phyloP scores from a whole-genome alignment of 208 protist genomes.

The Leishmania tarentolae region DNA sequence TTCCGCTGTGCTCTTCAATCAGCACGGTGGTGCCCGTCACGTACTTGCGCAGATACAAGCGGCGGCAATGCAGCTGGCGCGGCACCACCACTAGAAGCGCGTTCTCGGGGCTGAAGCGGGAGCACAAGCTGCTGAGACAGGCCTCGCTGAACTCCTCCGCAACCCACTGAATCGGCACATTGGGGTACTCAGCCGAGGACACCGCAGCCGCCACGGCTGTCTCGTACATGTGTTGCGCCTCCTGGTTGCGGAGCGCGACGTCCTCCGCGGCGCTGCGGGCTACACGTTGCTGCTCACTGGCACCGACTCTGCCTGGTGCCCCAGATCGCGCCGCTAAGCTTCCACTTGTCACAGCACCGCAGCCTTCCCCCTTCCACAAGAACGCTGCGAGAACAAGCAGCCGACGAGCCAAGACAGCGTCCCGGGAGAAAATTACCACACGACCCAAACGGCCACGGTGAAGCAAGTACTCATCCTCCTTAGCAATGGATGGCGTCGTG shows the following conservation, averaged over 20 bases:
- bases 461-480: constrained; percentile 33
- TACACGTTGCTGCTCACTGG: background rate
- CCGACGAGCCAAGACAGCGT: constrained; percentile 45
- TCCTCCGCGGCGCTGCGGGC: background rate
- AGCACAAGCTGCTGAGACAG: constrained; percentile 26
- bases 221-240: constrained; percentile 38
- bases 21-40: constrained; percentile 57
- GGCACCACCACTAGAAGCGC: constrained; percentile 66
- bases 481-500: background rate
- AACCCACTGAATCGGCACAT: constrained; percentile 79
- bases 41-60: constrained; percentile 55
- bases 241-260: constrained; percentile 4
- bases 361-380: constrained; percentile 33
- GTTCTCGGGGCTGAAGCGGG: constrained; percentile 67
- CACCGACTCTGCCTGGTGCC: background rate
- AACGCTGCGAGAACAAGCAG: constrained; percentile 63
- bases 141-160: constrained; percentile 55
- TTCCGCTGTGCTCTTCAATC: constrained; percentile 49
- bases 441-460: constrained; percentile 39
- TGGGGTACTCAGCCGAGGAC: constrained; percentile 39
- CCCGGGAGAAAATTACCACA: constrained; percentile 66
- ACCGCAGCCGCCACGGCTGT: constrained; percentile 57
- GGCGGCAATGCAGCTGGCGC: constrained; percentile 54
- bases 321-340: constrained; percentile 2
- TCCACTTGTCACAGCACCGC: background rate